Evolutionary conservation across 2,329 filamentous ascomycete species (phyloP), one percentile per base, ranked within the genome.

Genomic region (Fusarium sp.): DNA sequence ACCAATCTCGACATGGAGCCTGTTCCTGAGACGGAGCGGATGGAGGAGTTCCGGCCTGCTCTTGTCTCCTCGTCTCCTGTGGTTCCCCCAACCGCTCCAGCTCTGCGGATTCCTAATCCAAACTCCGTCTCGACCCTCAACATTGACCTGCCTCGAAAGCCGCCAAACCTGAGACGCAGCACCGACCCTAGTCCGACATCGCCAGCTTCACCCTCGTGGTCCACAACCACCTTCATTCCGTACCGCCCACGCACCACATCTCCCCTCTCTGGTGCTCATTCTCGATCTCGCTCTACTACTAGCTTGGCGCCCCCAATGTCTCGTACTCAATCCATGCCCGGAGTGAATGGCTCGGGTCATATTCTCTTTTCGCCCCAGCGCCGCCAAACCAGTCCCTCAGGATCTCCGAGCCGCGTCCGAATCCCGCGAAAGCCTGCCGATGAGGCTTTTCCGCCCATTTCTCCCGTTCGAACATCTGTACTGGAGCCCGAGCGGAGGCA

Each of bases 11-110:
- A 77, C 76, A 92, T 92, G 91, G 91, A 92, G 82, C 89, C 90
- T 68, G 91, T 92, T 78, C 91, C 91, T 75, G 91, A 92, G 84
- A 91, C 90, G 59, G 89, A 92, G 85, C 87, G 90, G 74, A 90
- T 92, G 88, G 90, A 92, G 85, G 89, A 90, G 81, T 92, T 92
- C 80, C 88, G 86, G 71, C 83, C 89, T 64, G 87, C 89, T 62
- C 89, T 89, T 74, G 83, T 91, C 41, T 88, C 89, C 52, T 74
- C 73, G 33, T 74, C 67, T 50, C 76, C 73, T 10, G 52, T 71
- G 13, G 60, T 64, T 9, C 83, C 89, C 59, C 88, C 88, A 59
- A 88, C 89, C 70, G 83, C 90, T 45, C 89, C 90, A 43, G 86
- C 84, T 33, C 81, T 91, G 52, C 87, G 88, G 69, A 81, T 89